Evolutionary conservation across 1,284 basidiomycete genomes (phyloP).

Genomic region (Ganoderma boninense): DNA sequence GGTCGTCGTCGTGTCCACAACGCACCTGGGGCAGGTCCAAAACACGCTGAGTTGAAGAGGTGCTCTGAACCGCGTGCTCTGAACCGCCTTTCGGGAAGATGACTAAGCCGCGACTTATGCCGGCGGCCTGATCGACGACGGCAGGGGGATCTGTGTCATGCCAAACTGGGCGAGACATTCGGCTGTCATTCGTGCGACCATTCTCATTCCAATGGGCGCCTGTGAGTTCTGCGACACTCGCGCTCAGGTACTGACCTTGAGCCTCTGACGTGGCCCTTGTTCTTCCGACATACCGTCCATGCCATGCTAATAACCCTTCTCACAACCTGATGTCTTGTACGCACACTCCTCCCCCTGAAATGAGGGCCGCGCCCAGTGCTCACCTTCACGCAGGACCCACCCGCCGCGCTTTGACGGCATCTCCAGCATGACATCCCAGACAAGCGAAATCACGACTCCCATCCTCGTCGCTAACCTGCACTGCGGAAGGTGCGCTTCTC

Average conservation of each 20-base stretch:
- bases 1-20: constrained; percentile 29
- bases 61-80: constrained; percentile 6
- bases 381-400: constrained; percentile 30
- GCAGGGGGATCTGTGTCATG: constrained; percentile 9
- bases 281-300: constrained; percentile 28
- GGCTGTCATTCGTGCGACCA: no score
- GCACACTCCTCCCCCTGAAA: constrained; percentile 30
- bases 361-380: constrained; percentile 33
- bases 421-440: constrained; percentile 36
- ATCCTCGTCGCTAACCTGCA: constrained; percentile 60
- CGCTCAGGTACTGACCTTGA: background rate
- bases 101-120: constrained; percentile 21
- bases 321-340: background rate
- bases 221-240: constrained; percentile 35
- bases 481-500: constrained; percentile 53
- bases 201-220: constrained; percentile 14
- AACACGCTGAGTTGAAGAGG: constrained; percentile 2
- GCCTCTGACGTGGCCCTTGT: constrained; percentile 1
- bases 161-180: constrained; percentile 40
- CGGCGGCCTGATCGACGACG: constrained; percentile 15
- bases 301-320: background rate
- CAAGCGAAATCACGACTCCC: constrained; percentile 42
- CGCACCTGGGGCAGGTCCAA: constrained; percentile 6
- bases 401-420: constrained; percentile 33
- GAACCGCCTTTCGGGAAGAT: constrained; percentile 15